phyloP scores from a whole-genome alignment of 2,329 filamentous ascomycete genomes.

The Stachybotrys chartarum region DNA sequence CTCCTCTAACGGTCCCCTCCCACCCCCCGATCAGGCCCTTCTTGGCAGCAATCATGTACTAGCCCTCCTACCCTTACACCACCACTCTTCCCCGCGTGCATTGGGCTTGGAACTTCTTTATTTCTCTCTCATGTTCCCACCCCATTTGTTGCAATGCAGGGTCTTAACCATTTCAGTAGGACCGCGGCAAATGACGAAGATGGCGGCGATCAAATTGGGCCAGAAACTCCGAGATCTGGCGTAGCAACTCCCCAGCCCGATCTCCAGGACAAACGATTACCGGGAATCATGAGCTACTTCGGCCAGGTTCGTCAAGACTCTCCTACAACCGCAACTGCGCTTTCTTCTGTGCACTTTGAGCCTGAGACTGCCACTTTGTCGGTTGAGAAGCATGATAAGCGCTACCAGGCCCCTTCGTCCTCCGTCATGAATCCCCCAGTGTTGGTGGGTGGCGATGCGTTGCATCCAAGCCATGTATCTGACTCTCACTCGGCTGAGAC shows the following conservation, averaged over 20 bases:
- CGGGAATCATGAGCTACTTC: conserved; percentile 96
- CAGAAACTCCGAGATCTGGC: conserved; percentile 81
- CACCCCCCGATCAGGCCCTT: conserved; percentile 17
- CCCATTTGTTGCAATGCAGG: conserved; percentile 23
- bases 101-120: neutral
- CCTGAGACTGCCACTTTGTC: conserved; percentile 23
- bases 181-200: conserved; percentile 60
- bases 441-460: neutral
- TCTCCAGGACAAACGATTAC: conserved; percentile 87
- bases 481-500: conserved; percentile 15
- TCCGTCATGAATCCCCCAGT: conserved; percentile 16
- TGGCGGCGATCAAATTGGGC: conserved; percentile 68
- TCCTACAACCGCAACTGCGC: conserved; percentile 39
- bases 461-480: conserved; percentile 8
- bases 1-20: conserved; percentile 12
- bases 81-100: conserved; percentile 16
- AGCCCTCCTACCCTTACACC: conserved; percentile 27
- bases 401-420: conserved; percentile 20
- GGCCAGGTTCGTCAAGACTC: conserved; percentile 95
- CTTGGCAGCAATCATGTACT: conserved; percentile 34
- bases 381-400: conserved; percentile 12
- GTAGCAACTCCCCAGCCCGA: conserved; percentile 91
- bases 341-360: conserved; percentile 28
- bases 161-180: conserved; percentile 48
- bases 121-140: neutral